These are phyloP conservation scores for Sesbania bispinosa DNA, from an alignment of 306 rosid species.

Conservation along the genomic window DNA sequence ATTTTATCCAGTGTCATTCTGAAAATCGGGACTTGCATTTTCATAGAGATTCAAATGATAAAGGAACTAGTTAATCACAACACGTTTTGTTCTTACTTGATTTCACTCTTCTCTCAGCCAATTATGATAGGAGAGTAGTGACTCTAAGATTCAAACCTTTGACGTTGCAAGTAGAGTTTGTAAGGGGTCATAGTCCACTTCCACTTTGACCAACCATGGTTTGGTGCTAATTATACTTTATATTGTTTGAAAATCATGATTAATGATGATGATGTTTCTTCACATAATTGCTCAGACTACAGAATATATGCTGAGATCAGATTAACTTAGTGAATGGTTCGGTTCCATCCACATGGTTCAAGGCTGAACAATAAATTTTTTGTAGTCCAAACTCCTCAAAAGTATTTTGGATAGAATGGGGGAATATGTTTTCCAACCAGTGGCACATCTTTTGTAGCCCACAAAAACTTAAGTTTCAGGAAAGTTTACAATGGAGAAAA, in stretches of 20 bases:
- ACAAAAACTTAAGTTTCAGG: neutral
- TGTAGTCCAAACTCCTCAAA: neutral
- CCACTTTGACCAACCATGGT: no score
- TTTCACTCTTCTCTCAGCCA: neutral
- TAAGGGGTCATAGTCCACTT: no score
- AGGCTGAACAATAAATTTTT: neutral
- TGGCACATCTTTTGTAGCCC: conserved; percentile 28
- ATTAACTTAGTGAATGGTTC: neutral
- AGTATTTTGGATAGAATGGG: neutral
- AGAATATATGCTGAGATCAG: conserved; percentile 5
- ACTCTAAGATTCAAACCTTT: no score
- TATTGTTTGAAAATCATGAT: neutral
- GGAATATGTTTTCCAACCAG: conserved; percentile 43
- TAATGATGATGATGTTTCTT: neutral
- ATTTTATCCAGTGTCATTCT: neutral
- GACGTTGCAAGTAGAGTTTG: no score
- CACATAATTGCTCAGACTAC: neutral
- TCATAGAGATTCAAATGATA: neutral
- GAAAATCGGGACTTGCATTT: neutral
- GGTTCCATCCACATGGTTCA: neutral
- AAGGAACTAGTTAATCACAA: neutral
- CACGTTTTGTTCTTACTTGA: neutral
- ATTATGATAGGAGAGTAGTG: neutral
- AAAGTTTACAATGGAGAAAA: conserved; percentile 14
- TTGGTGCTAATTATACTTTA: neutral